Percentiles rank a stretch among this genome's conserved stretches.
Evolutionary conservation across 1,284 basidiomycete species (phyloP).

Genomic region (Sparassis latifolia): DNA sequence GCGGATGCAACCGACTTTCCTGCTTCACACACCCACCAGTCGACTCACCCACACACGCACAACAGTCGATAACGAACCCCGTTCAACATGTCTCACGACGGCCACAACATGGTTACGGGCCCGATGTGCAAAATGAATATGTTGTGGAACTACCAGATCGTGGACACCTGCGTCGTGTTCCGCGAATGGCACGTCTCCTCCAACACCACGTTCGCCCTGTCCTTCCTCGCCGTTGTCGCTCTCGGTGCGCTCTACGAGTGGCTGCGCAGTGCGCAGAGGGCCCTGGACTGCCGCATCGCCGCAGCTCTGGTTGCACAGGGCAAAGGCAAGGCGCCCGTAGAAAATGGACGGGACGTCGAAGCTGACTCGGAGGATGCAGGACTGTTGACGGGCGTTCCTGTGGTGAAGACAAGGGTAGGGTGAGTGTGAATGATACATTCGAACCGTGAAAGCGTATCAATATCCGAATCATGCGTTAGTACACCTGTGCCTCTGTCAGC

Average conservation of each 20-base stretch:
- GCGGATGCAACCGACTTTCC: no score
- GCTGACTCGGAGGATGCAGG: slow-evolving; percentile 44
- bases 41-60: no score
- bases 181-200: slow-evolving; percentile 64
- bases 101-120: no score
- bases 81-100: no score
- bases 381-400: slow-evolving; percentile 43
- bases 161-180: slow-evolving; percentile 74
- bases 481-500: slow-evolving; percentile 41
- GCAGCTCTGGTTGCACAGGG: slow-evolving; percentile 34
- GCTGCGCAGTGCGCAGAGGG: slow-evolving; percentile 53
- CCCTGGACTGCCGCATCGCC: slow-evolving; percentile 54
- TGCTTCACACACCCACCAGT: no score
- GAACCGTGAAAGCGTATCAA: no score
- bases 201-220: slow-evolving; percentile 48
- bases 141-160: slow-evolving; percentile 62
- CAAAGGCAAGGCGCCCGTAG: slow-evolving; percentile 36
- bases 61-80: no score
- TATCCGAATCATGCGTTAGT: slow-evolving; percentile 21
- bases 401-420: slow-evolving; percentile 32
- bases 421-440: slow-evolving; percentile 24
- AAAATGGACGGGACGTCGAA: slow-evolving; percentile 37
- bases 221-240: slow-evolving; percentile 53
- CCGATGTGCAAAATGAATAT: slow-evolving; percentile 9
- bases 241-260: slow-evolving; percentile 73